Conservation (phyloP, 345 rosid species). For the Chamaenerion angustifolium region DNA sequence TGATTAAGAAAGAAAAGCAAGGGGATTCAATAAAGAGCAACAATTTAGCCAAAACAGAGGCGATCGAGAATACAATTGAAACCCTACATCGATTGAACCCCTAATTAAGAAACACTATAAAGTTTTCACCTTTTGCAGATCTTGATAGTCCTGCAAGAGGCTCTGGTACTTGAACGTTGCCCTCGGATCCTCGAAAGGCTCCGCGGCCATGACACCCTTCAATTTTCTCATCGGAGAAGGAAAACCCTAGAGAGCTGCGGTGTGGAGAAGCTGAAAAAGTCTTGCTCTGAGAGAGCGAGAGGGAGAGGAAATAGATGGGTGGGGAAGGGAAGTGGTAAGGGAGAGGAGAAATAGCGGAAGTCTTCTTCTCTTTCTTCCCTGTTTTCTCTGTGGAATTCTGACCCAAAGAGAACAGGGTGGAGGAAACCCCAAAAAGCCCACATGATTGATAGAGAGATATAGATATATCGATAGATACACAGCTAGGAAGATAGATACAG, state of each 20-base stretch:
- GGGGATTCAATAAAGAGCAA: too few relatives aligned
- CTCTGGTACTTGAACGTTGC: slow-evolving; percentile 11
- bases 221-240: slow-evolving; percentile 8
- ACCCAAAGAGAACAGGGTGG: slow-evolving; percentile 7
- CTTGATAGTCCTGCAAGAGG: slow-evolving; percentile 18
- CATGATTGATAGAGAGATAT: not conserved
- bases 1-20: too few relatives aligned
- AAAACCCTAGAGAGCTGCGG: slow-evolving; percentile 3
- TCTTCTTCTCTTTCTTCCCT: slow-evolving; percentile 7
- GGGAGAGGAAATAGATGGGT: slow-evolving; percentile 1
- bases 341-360: slow-evolving; percentile 3
- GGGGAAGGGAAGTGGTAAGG: slow-evolving; percentile 1
- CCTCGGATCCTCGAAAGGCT: slow-evolving; percentile 5
- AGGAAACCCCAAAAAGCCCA: slow-evolving; percentile 8
- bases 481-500: slow-evolving; percentile 1
- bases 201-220: slow-evolving; percentile 8
- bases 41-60: not conserved
- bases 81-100: not conserved
- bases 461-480: too few relatives aligned
- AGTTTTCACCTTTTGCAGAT: slow-evolving; percentile 8
- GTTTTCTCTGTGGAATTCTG: slow-evolving; percentile 15
- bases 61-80: not conserved
- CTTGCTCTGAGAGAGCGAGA: not conserved
- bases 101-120: not conserved
- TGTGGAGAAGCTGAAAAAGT: slow-evolving; percentile 2